phyloP scores from a whole-genome alignment of 208 protist species.

The Trypanosomatidae sp. region DNA sequence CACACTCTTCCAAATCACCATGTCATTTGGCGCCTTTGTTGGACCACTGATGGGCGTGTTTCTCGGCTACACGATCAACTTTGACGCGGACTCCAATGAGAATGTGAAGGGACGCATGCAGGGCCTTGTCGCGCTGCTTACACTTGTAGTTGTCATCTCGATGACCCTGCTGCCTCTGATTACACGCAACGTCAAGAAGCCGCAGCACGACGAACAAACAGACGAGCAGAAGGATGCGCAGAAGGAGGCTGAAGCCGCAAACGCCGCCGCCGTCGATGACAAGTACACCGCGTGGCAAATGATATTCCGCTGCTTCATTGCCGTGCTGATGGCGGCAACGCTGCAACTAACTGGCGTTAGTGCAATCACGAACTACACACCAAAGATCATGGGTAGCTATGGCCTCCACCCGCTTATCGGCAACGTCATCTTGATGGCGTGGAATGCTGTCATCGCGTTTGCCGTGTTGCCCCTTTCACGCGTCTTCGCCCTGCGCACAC shows the following conservation, averaged over 20 bases:
- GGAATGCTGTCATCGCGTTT: slow-evolving; percentile 22
- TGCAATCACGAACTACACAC: slow-evolving; percentile 36
- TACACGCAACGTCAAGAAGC: neutral
- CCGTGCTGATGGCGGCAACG: slow-evolving; percentile 12
- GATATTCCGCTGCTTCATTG: slow-evolving; percentile 5
- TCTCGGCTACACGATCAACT: slow-evolving; percentile 9
- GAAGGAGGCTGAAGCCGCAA: neutral
- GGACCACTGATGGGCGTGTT: slow-evolving; percentile 11
- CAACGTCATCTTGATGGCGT: slow-evolving; percentile 35
- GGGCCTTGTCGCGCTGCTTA: slow-evolving; percentile 4
- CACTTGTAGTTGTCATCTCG: neutral
- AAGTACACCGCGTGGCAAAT: slow-evolving; percentile 1
- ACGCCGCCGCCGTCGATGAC: neutral
- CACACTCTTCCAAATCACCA: slow-evolving; percentile 19
- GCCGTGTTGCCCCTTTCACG: slow-evolving; percentile 15
- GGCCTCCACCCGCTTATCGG: slow-evolving; percentile 15
- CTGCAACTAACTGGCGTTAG: slow-evolving; percentile 33
- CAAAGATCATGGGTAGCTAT: slow-evolving; percentile 13
- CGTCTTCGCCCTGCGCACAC: slow-evolving; percentile 4
- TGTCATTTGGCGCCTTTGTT: slow-evolving; percentile 15
- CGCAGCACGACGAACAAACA: slow-evolving; percentile 4
- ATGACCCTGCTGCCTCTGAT: slow-evolving; percentile 6
- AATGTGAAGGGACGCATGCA: slow-evolving; percentile 19
- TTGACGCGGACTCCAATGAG: slow-evolving; percentile 2
- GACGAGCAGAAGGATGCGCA: neutral